phyloP scores from a whole-genome alignment of 345 rosid species.

The Carallia brachiata region DNA sequence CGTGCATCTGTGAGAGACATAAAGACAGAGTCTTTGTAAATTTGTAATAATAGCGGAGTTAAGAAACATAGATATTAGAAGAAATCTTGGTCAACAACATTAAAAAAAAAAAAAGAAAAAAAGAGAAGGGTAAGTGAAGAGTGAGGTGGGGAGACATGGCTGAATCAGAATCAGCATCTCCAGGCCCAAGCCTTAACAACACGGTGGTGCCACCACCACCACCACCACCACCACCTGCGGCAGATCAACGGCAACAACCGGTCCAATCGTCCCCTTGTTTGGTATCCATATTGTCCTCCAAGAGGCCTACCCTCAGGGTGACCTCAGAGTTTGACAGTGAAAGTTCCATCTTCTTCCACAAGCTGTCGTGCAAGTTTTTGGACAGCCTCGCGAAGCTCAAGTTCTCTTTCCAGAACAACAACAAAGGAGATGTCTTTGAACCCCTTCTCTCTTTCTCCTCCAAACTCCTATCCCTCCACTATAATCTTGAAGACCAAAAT shows the following conservation, averaged over 20 bases:
- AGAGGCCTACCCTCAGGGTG: constrained; percentile 62
- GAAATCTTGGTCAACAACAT: constrained; percentile 24
- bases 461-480: constrained; percentile 63
- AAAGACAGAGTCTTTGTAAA: no score
- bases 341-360: constrained; percentile 66
- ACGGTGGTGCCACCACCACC: constrained; percentile 13
- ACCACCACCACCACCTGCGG: constrained; percentile 8
- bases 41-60: no score
- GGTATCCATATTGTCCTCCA: constrained; percentile 22
- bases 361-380: constrained; percentile 74
- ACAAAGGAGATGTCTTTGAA: constrained; percentile 64
- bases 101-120: neutral
- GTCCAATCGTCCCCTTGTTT: neutral
- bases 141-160: no score
- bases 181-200: neutral
- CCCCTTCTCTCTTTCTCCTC: constrained; percentile 71
- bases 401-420: constrained; percentile 60
- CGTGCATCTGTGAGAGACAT: no score
- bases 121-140: no score
- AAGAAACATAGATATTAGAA: no score
- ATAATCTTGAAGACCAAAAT: constrained; percentile 66
- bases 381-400: constrained; percentile 84
- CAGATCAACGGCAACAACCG: neutral
- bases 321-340: constrained; percentile 96
- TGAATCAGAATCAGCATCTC: no score